These are phyloP conservation scores for Solanum sejunctum DNA, from an alignment of 257 asterid genomes.

Conservation along the genomic window DNA sequence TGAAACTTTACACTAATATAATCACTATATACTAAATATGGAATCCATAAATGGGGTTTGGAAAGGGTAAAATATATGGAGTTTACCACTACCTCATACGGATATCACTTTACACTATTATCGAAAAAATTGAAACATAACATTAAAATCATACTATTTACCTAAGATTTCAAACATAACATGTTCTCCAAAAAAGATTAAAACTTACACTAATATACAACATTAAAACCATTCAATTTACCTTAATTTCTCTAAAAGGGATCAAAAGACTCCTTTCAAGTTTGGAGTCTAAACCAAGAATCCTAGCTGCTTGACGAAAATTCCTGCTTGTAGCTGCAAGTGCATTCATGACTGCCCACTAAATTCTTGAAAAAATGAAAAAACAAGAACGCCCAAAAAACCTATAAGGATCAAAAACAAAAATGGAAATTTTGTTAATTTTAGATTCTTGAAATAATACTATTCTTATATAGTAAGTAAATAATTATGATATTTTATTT, in stretches of 20 bases:
- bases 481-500: no score
- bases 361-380: neutral
- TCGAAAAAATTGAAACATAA: neutral
- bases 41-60: no score
- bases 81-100: no score
- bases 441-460: neutral
- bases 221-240: neutral
- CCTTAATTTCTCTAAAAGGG: slow-evolving; percentile 96
- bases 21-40: no score
- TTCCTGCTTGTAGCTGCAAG: slow-evolving; percentile 91
- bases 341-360: slow-evolving; percentile 53
- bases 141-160: no score
- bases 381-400: neutral
- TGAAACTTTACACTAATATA: neutral
- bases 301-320: slow-evolving; percentile 82
- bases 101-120: neutral
- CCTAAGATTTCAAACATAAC: no score
- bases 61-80: no score
- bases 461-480: neutral
- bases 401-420: neutral
- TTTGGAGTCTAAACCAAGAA: slow-evolving; percentile 79
- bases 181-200: no score
- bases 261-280: slow-evolving; percentile 82
- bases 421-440: neutral
- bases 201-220: neutral